Base-by-base conservation (phyloP, 2,329 filamentous ascomycete genomes). In the Colletotrichum zoysiae region DNA sequence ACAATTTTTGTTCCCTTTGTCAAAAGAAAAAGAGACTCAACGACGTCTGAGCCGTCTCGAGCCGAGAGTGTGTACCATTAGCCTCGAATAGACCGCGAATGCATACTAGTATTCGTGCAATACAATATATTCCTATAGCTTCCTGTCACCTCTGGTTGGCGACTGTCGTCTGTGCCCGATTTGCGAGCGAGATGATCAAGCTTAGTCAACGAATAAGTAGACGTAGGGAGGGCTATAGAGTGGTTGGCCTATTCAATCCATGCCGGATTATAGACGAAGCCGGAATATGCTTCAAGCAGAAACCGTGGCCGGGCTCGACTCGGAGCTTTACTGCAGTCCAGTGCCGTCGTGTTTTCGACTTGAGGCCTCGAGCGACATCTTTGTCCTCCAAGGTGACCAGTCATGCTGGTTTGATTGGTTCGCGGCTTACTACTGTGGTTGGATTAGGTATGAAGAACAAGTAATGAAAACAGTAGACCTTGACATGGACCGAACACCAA, bases 1-100 rank as follows among this genome's bases (percentile, higher is more conserved):
- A 46, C 8, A 1, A 18, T 33, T 46, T 48, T 38, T 70, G 56
- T 62, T 64, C 57, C 53, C 51, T 60, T 64, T 59, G 53, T 69
- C 30, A 20, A 23, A 33, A 56, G 18, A 42, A 55, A 53, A 8
- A 35, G 5, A 57, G 35, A 46, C n/a, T 60, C 20, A 26, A 26
- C 3, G 33, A 18, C 11, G 12, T 50, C 12, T 48, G 5, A 30
- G 33, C n/a, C 26, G 23, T 42, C 48, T 33, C n/a, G 5, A 16
- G 46, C 55, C n/a, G 51, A 65, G 57, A 50, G 18, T 67, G 9
- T 61, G 48, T 55, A 60, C 38, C 33, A 55, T 20, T 6, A 18
- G 26, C 12, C 30, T n/a, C 14, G 26, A 33, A 53, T 18, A n/a
- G 20, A 38, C 26, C 23, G 8, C 7, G 33, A 30, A 48, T 5